Evolutionary conservation across 2,329 filamentous ascomycete genomes (phyloP), one percentile per base, ranked within the genome.

Genomic region (Talaromyces sp.): DNA sequence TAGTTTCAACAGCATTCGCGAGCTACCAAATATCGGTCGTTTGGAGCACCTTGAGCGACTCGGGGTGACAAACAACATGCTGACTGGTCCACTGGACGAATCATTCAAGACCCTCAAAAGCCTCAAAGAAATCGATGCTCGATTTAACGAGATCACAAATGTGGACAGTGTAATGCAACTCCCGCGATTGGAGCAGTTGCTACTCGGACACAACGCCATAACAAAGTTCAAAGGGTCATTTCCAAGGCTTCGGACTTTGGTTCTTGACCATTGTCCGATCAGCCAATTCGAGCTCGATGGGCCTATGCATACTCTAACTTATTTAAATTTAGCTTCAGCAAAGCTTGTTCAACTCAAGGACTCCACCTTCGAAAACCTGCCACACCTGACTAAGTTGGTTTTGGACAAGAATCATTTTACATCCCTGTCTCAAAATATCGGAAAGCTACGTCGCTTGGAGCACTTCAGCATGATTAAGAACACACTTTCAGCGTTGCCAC

Each of bases 351-450:
- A 92, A 69, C 87, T 99, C 57, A 86, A 86, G 8, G 94, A 97
- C 70, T 88, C 90, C 52, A 84, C 93, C 14, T 97, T 96, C 71
- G 87, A 89, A 65, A 92, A 93, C 70, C 87, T 97, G 77, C 84
- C 89, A 9, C 94, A 92, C 67, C 76, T 99, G 51, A 91, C 93
- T 61, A 92, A 92, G 68, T 82, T 99, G 24, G 88, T 93, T 19
- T 81, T 99, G 58, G 93, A 97, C 76, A 92, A 91, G 72, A 99
- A 99, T 69, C 95, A 97, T 72, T 95, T 99, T 67, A 92, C 94
- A 0, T 93, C 91, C 0, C 79, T 99, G 26, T 94, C 93, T 0
- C 83, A 85, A 58, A 88, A 95, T 63, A 90, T 99, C 62, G 92
- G 93, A 17, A 90, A 88, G 64, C 79, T 99, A 51, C 86, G 85